Base-by-base conservation (phyloP, 192 early-diverging fungal species). In the Backusella australiensis region DNA sequence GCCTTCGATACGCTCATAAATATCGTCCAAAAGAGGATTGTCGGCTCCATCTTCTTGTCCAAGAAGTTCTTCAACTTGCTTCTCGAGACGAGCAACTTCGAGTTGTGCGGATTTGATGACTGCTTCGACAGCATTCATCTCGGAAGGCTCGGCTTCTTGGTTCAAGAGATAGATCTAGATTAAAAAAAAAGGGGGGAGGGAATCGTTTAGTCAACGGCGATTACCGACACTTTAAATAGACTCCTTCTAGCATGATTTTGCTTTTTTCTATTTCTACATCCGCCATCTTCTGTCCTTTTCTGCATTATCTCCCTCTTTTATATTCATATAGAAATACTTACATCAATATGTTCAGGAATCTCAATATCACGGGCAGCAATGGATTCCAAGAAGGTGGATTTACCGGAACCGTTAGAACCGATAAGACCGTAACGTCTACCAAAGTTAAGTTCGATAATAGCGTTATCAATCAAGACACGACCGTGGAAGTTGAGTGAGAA, bases 361-460 rank as follows among this genome's bases (percentile, higher is more conserved):
- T 94, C 93, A 68, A 94, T 93, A 76, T 99, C 98, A 81, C 96
- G 90, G 68, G 90, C 93, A 74, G 95, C 95, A 83, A 99, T 90
- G 44, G 93, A 94, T 74, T 93, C 89, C 72, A 99, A 85, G 85
- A 99, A 98, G 34, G 98, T 99, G 15, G 95, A 95, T 53, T 84
- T 86, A 67, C 98, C 98, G 73, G 91, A 93, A 26, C 98, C 98
- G 89, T 99, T 99, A 2, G 93, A 86, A 39, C 96, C 97, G 71
- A 99, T 89, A 69, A 99, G 89, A 81, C 96, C 98, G 39, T 84
- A 86, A 73, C 98, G 90, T 84, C 97, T 93, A 78, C 98, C 98
- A 87, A 93, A 98, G 92, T 99, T 99, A 84, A 99, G 91, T 87
- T 99, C 97, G 63, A 99, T 91, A 38, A 90, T 92, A 44, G 96